These are phyloP conservation scores for Aspergillus oerlinghausenensis DNA, from an alignment of 2,329 filamentous ascomycete genomes.

Conservation along the genomic window DNA sequence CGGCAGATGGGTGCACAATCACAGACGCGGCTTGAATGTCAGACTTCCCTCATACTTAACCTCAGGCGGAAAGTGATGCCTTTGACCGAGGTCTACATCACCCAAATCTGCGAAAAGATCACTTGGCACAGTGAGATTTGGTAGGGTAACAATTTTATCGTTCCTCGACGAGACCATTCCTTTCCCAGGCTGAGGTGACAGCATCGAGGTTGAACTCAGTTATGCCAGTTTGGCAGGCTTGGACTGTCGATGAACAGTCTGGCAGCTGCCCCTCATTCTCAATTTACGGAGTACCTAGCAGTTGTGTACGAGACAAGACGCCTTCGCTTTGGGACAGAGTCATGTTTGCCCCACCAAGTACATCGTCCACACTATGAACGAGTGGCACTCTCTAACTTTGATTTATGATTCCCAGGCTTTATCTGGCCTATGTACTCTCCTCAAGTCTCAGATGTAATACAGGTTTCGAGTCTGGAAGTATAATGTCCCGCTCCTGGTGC, in stretches of 20 bases:
- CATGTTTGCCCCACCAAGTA: neutral
- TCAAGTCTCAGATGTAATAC: neutral
- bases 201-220: neutral
- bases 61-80: neutral
- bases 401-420: neutral
- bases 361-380: neutral
- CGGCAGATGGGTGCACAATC: neutral
- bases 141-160: neutral
- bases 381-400: neutral
- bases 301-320: neutral
- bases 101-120: too few species aligned
- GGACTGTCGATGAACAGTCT: neutral
- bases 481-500: neutral
- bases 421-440: neutral
- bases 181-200: neutral
- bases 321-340: neutral
- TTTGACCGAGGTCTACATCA: neutral
- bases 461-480: neutral
- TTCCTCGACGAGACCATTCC: neutral
- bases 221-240: neutral
- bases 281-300: neutral
- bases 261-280: neutral
- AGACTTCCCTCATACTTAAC: neutral
- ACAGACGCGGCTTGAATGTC: neutral
- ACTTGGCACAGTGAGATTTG: neutral